Evolutionary conservation across 345 rosid genomes (phyloP).

Genomic region (Acer saccharum): DNA sequence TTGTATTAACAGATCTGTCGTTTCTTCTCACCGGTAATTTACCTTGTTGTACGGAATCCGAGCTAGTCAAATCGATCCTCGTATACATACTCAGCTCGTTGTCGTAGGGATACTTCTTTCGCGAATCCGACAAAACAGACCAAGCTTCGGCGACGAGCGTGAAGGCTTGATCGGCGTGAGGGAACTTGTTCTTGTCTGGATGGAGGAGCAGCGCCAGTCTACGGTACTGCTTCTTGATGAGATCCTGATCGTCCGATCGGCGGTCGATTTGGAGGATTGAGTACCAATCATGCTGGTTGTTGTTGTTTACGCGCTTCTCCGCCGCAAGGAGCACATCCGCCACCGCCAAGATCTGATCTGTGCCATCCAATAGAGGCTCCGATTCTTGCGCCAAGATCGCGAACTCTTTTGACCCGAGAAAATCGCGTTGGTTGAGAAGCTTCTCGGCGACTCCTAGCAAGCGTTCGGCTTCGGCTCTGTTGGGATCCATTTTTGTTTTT

Average conservation of each 20-base stretch:
- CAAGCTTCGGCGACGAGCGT: conserved; percentile 81
- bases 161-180: conserved; percentile 80
- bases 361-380: conserved; percentile 81
- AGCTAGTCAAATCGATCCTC: conserved; percentile 54
- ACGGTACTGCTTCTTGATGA: conserved; percentile 79
- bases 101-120: conserved; percentile 64
- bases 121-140: conserved; percentile 64
- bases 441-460: conserved; percentile 87
- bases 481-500: conserved; percentile 44
- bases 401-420: conserved; percentile 69
- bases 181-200: conserved; percentile 80
- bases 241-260: conserved; percentile 56
- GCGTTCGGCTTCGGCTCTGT: conserved; percentile 70
- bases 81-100: conserved; percentile 53
- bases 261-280: conserved; percentile 68
- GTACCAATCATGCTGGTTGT: conserved; percentile 80
- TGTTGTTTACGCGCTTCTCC: conserved; percentile 61
- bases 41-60: conserved; percentile 11
- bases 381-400: conserved; percentile 82
- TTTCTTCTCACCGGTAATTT: conserved; percentile 53
- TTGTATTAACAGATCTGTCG: conserved; percentile 15
- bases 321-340: conserved; percentile 71
- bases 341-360: conserved; percentile 86
- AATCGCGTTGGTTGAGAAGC: conserved; percentile 68
- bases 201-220: conserved; percentile 84